Conservation (phyloP, 495 filamentous ascomycete species). For the Aspergillus sclerotioniger region DNA sequence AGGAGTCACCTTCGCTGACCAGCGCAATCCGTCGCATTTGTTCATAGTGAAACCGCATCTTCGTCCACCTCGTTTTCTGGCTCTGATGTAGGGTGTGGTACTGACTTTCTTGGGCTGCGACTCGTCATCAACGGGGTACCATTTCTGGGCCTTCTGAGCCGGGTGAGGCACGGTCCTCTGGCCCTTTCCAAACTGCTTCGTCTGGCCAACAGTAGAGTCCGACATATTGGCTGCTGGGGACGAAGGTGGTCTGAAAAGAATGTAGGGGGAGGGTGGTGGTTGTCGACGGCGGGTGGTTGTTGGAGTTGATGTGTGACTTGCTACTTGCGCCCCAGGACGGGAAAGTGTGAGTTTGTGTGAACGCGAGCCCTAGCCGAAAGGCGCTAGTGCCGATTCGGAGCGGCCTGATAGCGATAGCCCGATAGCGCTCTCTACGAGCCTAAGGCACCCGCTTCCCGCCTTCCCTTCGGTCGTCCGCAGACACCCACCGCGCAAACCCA, state of each 20-base stretch:
- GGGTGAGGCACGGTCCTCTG: slow-evolving; percentile 71
- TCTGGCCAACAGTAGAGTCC: slow-evolving; percentile 56
- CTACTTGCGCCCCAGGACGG: slow-evolving; percentile 31
- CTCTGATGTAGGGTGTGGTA: slow-evolving; percentile 32
- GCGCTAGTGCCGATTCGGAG: slow-evolving; percentile 34
- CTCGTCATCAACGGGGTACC: slow-evolving; percentile 97
- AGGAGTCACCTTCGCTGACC: slow-evolving; percentile 17
- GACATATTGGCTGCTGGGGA: slow-evolving; percentile 62
- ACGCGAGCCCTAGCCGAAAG: slow-evolving; percentile 38
- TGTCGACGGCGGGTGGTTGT: slow-evolving; percentile 49
- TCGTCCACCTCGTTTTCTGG: slow-evolving; percentile 18
- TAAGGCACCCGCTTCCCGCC: slow-evolving; percentile 18
- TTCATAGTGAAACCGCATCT: slow-evolving; percentile 27
- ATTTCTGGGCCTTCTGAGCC: slow-evolving; percentile 94
- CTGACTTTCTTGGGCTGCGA: slow-evolving; percentile 86
- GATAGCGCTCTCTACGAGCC: slow-evolving; percentile 14
- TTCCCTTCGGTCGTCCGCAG: slow-evolving; percentile 8
- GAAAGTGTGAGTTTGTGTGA: slow-evolving; percentile 38
- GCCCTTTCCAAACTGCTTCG: slow-evolving; percentile 98
- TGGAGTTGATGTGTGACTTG: slow-evolving; percentile 38
- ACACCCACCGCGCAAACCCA: slow-evolving; percentile 23
- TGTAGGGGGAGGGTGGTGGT: slow-evolving; percentile 36
- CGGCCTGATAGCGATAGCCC: slow-evolving; percentile 9
- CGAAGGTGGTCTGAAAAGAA: slow-evolving; percentile 40
- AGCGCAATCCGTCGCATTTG: slow-evolving; percentile 37